phyloP scores from a whole-genome alignment of 495 filamentous ascomycete species.

The Trichoderma reesei region DNA sequence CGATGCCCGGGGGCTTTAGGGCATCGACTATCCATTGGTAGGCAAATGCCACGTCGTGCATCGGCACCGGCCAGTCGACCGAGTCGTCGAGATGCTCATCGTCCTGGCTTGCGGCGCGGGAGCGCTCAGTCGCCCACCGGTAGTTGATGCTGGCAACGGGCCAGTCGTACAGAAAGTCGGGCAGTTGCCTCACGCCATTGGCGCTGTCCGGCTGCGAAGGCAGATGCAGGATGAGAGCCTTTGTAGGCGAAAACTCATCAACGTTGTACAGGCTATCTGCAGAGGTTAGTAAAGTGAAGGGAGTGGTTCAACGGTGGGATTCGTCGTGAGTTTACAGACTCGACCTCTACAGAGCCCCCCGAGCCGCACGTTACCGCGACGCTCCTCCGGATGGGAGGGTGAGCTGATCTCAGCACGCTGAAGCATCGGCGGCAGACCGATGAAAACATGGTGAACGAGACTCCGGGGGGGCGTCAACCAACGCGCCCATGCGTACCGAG shows the following conservation, averaged over 20 bases:
- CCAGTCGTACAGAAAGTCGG: constrained; percentile 1
- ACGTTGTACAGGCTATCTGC: background rate
- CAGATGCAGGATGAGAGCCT: background rate
- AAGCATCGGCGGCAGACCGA: background rate
- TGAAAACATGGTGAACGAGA: constrained; percentile 18
- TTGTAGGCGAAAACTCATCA: background rate
- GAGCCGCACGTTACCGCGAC: background rate
- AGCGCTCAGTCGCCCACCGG: background rate
- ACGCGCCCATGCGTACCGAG: too few species aligned
- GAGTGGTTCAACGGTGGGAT: background rate
- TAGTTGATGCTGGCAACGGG: constrained; percentile 11
- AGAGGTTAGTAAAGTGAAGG: background rate
- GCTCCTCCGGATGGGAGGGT: background rate
- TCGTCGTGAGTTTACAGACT: background rate
- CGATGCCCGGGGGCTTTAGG: constrained; percentile 17
- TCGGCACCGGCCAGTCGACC: constrained; percentile 35
- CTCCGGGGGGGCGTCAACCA: background rate
- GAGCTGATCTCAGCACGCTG: background rate
- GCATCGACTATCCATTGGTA: constrained; percentile 36
- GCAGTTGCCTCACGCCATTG: background rate
- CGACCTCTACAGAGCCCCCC: background rate
- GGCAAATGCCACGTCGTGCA: constrained; percentile 38
- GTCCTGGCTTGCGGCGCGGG: background rate
- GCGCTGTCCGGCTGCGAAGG: background rate
- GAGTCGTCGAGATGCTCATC: background rate